Conservation (phyloP, 1,284 basidiomycete species). For the Leccinum huronense region DNA sequence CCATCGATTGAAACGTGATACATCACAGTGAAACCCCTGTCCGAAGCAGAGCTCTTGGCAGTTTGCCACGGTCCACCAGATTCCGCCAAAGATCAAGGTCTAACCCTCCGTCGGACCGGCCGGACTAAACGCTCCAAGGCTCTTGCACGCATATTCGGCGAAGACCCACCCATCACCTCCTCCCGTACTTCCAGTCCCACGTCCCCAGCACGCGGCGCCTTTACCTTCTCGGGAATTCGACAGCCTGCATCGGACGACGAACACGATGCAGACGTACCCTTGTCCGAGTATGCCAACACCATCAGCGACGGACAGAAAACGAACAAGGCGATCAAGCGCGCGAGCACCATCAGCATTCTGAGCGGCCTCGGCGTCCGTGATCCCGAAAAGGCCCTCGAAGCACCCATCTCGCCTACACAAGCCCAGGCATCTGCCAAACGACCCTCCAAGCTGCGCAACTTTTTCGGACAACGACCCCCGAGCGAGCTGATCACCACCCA, state of each 20-base stretch:
- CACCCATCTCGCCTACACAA: slow-evolving; percentile 41
- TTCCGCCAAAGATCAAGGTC: slow-evolving; percentile 78
- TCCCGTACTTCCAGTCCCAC: slow-evolving; percentile 36
- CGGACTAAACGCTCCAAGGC: slow-evolving; percentile 46
- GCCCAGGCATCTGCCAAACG: slow-evolving; percentile 40
- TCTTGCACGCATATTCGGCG: slow-evolving; percentile 58
- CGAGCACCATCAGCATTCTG: slow-evolving; percentile 92
- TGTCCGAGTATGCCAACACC: slow-evolving; percentile 23
- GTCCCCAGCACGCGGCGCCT: slow-evolving; percentile 31
- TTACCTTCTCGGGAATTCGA: slow-evolving; percentile 20
- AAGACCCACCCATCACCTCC: slow-evolving; percentile 39
- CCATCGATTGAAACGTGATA: slow-evolving; percentile 4
- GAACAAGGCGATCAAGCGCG: slow-evolving; percentile 80
- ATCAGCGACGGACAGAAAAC: slow-evolving; percentile 25
- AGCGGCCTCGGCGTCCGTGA: slow-evolving; percentile 85
- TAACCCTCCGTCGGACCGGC: slow-evolving; percentile 65
- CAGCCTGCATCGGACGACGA: slow-evolving; percentile 39
- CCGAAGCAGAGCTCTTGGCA: slow-evolving; percentile 78
- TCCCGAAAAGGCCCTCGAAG: slow-evolving; percentile 60
- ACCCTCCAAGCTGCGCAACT: slow-evolving; percentile 84
- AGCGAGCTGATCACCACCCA: slow-evolving; percentile 98
- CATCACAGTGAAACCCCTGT: slow-evolving; percentile 63
- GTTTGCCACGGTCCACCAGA: slow-evolving; percentile 85
- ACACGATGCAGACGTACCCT: slow-evolving; percentile 39
- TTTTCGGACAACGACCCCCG: slow-evolving; percentile 97